Base-by-base conservation (phyloP, 257 asterid genomes). In the Pogostemon cablin region DNA sequence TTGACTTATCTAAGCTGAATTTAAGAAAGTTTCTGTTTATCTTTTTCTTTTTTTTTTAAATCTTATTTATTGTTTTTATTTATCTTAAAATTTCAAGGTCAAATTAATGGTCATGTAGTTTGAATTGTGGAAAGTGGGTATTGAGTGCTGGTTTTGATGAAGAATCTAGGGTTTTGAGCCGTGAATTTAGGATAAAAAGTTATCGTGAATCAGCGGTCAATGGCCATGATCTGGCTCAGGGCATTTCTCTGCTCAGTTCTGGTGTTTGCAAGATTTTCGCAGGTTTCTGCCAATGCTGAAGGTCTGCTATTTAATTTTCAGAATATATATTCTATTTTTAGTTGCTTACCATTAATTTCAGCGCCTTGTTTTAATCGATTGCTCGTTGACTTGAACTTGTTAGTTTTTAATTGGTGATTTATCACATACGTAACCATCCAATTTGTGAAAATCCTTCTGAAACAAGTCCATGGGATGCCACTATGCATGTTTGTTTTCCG, bases 201-300 rank as follows among this genome's bases (percentile, higher is more conserved):
- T 43, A 5, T 35, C 12, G 84, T 90, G 97, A 97, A 83, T 87
- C 91, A 82, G 78, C 81, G 87, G 79, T 84, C 86, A 11, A 64
- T 79, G 71, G 62, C 77, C 59, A 65, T 76, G 88, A 82, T 92
- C 86, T 74, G 76, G 73, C 74, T 47, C 70, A 76, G 81, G 32
- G 63, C 68, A 47, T 44, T 80, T 12, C 68, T 86, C 54, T 85
- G 76, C 80, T 80, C 83, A 38, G 52, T 80, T 77, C 77, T 85
- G 72, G 67, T 86, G 73, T 69, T 86, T 59, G 80, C 73, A 5
- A 71, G 83, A 78, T 54, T 86, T 46, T 80, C 75, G 44, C 81
- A 64, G 63, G 96, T 86, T 74, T 84, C 89, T 47, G 74, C 86
- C 54, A 95, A 95, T 77, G 92, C 83, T 48, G 99, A 95, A 95